These are phyloP conservation scores for Trichoderma gamsii DNA, from an alignment of 495 filamentous ascomycete species.

Conservation along the genomic window DNA sequence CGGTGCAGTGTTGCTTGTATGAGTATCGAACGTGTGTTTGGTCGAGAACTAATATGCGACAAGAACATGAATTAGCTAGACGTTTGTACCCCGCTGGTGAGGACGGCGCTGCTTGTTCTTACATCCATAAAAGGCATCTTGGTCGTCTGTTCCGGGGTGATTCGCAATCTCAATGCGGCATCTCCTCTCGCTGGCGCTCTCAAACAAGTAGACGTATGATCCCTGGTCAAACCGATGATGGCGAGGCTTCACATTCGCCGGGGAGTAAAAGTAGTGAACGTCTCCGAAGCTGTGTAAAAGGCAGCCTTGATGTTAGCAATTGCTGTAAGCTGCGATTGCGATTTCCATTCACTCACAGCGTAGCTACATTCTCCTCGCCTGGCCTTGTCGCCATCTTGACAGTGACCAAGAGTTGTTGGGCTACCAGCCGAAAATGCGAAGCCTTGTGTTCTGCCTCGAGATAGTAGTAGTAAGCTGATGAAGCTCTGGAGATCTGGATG, in stretches of 20 bases:
- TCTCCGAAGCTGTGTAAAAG: slow-evolving; percentile 66
- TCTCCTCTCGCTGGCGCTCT: slow-evolving; percentile 59
- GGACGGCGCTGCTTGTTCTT: slow-evolving; percentile 27
- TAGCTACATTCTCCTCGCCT: slow-evolving; percentile 73
- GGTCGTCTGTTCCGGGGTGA: slow-evolving; percentile 74
- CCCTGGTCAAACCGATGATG: slow-evolving; percentile 86
- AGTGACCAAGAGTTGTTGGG: neutral
- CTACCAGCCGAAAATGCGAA: neutral
- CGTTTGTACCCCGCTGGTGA: neutral
- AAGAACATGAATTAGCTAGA: slow-evolving; percentile 16
- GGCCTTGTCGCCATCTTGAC: slow-evolving; percentile 64
- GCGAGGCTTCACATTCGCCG: slow-evolving; percentile 60
- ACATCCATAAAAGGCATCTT: slow-evolving; percentile 86
- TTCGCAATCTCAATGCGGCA: slow-evolving; percentile 82
- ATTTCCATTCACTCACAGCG: slow-evolving; percentile 55
- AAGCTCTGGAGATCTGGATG: neutral
- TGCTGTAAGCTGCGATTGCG: neutral
- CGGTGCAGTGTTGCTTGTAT: slow-evolving; percentile 68
- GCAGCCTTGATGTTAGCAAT: neutral
- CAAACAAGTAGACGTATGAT: slow-evolving; percentile 84
- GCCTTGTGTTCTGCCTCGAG: neutral
- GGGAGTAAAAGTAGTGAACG: slow-evolving; percentile 81
- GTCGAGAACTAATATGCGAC: slow-evolving; percentile 50
- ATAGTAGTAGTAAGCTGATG: neutral
- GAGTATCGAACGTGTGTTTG: slow-evolving; percentile 62